Evolutionary conservation across 306 rosid genomes (phyloP).

Genomic region (Cercis canadensis): DNA sequence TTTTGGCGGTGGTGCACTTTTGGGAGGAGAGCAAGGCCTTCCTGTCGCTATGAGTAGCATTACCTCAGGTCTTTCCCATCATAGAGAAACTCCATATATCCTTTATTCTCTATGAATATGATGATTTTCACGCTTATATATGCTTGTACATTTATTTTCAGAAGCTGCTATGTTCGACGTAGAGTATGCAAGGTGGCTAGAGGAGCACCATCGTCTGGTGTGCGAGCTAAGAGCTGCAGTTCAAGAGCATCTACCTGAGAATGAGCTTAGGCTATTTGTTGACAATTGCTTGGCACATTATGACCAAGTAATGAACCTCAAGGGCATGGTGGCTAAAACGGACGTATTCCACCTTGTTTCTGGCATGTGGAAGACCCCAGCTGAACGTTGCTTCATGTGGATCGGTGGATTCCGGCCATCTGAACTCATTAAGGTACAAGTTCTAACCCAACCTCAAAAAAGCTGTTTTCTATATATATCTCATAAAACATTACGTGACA

Average conservation of each 20-base stretch:
- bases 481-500: slow-evolving; percentile 34
- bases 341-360: slow-evolving; percentile 87
- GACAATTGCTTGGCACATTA: slow-evolving; percentile 77
- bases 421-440: slow-evolving; percentile 83
- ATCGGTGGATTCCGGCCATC: slow-evolving; percentile 93
- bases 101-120: not conserved
- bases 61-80: slow-evolving; percentile 59
- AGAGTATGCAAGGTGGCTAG: slow-evolving; percentile 84
- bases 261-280: slow-evolving; percentile 74
- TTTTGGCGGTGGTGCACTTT: slow-evolving; percentile 65
- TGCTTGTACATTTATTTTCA: slow-evolving; percentile 11
- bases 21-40: slow-evolving; percentile 84
- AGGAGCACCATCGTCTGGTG: slow-evolving; percentile 80
- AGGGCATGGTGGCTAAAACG: slow-evolving; percentile 71
- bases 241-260: slow-evolving; percentile 79
- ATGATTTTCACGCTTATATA: not conserved
- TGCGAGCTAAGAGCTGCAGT: slow-evolving; percentile 90
- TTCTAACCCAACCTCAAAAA: slow-evolving; percentile 1
- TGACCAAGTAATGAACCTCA: slow-evolving; percentile 71
- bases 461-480: not conserved
- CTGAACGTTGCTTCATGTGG: slow-evolving; percentile 97
- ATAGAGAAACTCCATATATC: not conserved
- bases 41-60: slow-evolving; percentile 60
- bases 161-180: slow-evolving; percentile 86
- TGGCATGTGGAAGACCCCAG: slow-evolving; percentile 95